Conservation (phyloP, 2,329 filamentous ascomycete species). For the Cladosporium velox region DNA sequence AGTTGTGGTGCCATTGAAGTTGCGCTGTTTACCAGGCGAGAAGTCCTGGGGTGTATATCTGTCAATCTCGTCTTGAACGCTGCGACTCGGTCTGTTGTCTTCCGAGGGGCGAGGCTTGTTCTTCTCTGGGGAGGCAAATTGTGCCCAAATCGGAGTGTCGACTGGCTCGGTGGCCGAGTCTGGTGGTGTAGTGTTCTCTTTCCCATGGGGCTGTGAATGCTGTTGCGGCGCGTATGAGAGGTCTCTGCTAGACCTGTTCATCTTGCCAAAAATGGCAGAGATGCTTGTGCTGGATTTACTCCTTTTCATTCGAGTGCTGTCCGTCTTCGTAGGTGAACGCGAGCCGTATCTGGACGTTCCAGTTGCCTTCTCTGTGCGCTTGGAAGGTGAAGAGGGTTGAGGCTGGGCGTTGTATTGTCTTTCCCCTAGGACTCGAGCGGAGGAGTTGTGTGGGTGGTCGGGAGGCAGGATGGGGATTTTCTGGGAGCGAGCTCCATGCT, state of each 20-base stretch:
- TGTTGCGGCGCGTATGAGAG: slow-evolving; percentile 47
- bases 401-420: slow-evolving; percentile 37
- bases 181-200: slow-evolving; percentile 76
- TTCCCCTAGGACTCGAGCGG: slow-evolving; percentile 32
- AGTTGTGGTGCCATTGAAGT: slow-evolving; percentile 47
- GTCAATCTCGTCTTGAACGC: slow-evolving; percentile 57
- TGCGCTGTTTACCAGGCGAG: slow-evolving; percentile 62
- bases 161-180: slow-evolving; percentile 48
- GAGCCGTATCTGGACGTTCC: neutral
- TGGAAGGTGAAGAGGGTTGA: slow-evolving; percentile 35
- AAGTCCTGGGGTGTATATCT: slow-evolving; percentile 62
- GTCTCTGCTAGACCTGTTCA: slow-evolving; percentile 67
- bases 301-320: slow-evolving; percentile 55
- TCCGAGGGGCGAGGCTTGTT: slow-evolving; percentile 52
- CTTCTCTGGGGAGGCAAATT: slow-evolving; percentile 57
- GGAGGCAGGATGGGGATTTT: slow-evolving; percentile 49
- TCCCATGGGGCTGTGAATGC: slow-evolving; percentile 62
- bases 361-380: slow-evolving; percentile 13
- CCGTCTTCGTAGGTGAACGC: slow-evolving; percentile 10
- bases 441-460: slow-evolving; percentile 49
- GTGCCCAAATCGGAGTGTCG: slow-evolving; percentile 73
- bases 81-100: slow-evolving; percentile 45
- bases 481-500: slow-evolving; percentile 28
- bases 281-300: slow-evolving; percentile 82
- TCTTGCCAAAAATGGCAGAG: slow-evolving; percentile 71